phyloP scores from a whole-genome alignment of 2,329 filamentous ascomycete species.

The Fusarium sp. region DNA sequence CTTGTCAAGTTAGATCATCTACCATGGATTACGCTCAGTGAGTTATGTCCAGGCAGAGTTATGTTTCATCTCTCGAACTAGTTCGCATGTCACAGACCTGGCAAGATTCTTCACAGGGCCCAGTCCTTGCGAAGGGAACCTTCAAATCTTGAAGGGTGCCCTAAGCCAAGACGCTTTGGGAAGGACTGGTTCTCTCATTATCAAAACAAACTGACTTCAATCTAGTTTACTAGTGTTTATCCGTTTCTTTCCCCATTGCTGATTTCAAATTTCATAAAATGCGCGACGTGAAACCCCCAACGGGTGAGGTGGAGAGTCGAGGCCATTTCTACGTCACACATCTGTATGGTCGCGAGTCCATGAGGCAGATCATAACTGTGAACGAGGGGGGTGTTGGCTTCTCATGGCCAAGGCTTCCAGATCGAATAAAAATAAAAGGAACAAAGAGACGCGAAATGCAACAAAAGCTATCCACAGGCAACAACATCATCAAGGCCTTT shows the following conservation, averaged over 20 bases:
- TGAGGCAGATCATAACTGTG: constrained; percentile 34
- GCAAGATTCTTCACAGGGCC: not conserved
- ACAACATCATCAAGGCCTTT: constrained; percentile 43
- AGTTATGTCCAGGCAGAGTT: not conserved
- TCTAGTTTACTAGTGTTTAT: constrained; percentile 26
- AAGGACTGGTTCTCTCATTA: constrained; percentile 1
- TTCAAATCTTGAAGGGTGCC: not conserved
- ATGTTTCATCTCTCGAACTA: not conserved
- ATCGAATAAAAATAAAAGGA: constrained; percentile 23
- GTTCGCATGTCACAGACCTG: not conserved
- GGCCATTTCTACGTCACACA: constrained; percentile 30
- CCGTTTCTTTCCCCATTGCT: constrained; percentile 1
- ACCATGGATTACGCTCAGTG: not conserved
- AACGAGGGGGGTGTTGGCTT: constrained; percentile 30
- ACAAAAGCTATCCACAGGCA: constrained; percentile 42
- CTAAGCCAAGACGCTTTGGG: not conserved
- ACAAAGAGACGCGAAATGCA: constrained; percentile 25
- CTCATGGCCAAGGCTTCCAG: constrained; percentile 39
- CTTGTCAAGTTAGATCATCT: too few relatives aligned
- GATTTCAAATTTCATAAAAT: constrained; percentile 22
- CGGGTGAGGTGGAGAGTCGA: constrained; percentile 17
- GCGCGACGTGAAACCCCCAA: constrained; percentile 21
- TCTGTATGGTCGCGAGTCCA: constrained; percentile 38
- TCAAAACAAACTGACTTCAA: constrained; percentile 31
- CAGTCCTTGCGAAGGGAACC: not conserved